Base-by-base conservation (phyloP, 768 basidiomycete species). In the Suillus discolor region DNA sequence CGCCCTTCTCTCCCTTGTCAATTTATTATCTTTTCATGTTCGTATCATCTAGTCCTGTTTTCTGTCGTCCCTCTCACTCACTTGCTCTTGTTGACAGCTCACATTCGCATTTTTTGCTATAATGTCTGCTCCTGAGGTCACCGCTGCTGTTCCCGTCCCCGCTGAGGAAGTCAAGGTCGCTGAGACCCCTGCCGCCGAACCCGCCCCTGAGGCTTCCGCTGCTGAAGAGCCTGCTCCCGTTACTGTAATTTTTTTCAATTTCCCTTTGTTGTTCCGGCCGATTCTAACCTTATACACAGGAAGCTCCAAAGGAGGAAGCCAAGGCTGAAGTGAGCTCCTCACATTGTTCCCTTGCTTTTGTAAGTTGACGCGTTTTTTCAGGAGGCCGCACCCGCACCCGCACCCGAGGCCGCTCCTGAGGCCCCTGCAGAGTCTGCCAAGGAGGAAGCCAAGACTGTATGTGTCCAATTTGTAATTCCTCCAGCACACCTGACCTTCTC, bases 91-190 rank as follows among this genome's bases (percentile, higher is more conserved):
- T 34, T 67, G 65, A 47, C 76, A 88, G 86, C 86, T 85, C 84
- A 83, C 71, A 77, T 81, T 83, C 82, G 79, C 77, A 80, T 76
- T 79, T 81, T 79, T 75, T 82, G 79, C 81, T 80, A 87, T 93
- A 92, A 94, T 95, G 92, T 93, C 93, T 84, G 85, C 90, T 79
- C 77, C 89, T 73, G 90, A 89, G 79, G 78, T 80, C 74, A 73
- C 82, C 75, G 80, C 80, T 74, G 82, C 74, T 71, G 54, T 18
- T 44, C 12, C 39, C 39, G 79, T 72, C 60, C 73, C 82, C 76
- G 78, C 80, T 64, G 87, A 88, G 78, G 89, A 87, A 76, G 78
- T 80, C 66, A 84, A 84, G 79, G 78, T 78, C 69, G 75, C 73
- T 66, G 87, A 86, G 75, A 72, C 80, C 59, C 64, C 77, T 59